Evolutionary conservation across 2,329 filamentous ascomycete species (phyloP).

Genomic region (Teratosphaeria destructans): DNA sequence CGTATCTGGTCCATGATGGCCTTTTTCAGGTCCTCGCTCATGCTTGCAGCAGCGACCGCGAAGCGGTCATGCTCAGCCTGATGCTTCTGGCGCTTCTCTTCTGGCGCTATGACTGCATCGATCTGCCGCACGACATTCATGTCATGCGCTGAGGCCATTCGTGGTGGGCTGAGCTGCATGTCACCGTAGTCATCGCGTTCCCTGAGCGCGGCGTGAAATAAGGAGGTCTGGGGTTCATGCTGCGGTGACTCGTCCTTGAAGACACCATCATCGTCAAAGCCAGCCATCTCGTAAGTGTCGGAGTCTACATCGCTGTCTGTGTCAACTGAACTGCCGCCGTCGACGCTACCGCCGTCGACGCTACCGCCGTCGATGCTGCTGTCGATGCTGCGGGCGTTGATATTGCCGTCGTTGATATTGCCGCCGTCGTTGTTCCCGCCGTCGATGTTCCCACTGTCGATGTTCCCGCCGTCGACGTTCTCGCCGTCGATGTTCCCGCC

Average conservation of each 20-base stretch:
- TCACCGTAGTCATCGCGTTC: not conserved
- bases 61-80: not conserved
- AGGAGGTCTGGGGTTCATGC: not conserved
- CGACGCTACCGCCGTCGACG: too few relatives aligned
- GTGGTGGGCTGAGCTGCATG: not conserved
- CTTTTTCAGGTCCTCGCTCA: not conserved
- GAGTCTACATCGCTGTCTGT: not conserved
- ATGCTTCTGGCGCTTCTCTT: not conserved
- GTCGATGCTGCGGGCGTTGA: too few relatives aligned
- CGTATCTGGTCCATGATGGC: not conserved
- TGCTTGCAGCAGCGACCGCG: not conserved
- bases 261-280: not conserved
- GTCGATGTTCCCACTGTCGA: too few relatives aligned
- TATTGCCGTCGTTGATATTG: too few relatives aligned
- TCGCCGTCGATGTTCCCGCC: too few relatives aligned
- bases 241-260: not conserved
- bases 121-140: not conserved
- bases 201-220: not conserved
- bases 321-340: not conserved
- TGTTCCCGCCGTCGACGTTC: too few relatives aligned
- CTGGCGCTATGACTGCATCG: not conserved
- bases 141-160: not conserved
- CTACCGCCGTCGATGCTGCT: too few relatives aligned
- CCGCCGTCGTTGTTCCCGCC: too few relatives aligned
- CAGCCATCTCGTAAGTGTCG: not conserved